phyloP scores from a whole-genome alignment of 2,329 filamentous ascomycete species.

The Cladorrhinum sp. region DNA sequence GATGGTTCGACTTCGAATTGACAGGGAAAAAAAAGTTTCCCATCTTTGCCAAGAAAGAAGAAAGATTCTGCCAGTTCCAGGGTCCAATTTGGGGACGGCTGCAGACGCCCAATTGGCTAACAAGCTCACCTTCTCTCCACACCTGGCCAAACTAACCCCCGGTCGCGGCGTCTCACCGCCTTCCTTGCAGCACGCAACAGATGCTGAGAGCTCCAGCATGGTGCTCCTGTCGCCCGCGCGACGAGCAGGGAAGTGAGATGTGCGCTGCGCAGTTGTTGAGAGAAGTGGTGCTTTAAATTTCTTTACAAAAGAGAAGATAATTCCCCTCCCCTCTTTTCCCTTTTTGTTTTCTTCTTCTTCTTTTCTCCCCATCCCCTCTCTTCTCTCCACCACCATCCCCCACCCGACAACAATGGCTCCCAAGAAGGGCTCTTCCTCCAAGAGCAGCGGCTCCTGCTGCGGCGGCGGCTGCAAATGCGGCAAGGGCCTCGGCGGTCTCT shows the following conservation, averaged over 20 bases:
- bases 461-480: slow-evolving; percentile 13
- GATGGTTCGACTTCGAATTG: slow-evolving; percentile 16
- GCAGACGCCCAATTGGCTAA: neutral
- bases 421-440: slow-evolving; percentile 14
- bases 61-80: slow-evolving; percentile 14
- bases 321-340: neutral
- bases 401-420: slow-evolving; percentile 21
- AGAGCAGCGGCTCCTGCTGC: slow-evolving; percentile 13
- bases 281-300: slow-evolving; percentile 1
- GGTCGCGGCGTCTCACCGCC: slow-evolving; percentile 10
- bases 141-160: neutral
- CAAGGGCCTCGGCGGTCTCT: slow-evolving; percentile 34
- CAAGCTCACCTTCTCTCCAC: neutral
- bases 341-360: slow-evolving; percentile 3
- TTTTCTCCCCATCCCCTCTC: too few relatives aligned
- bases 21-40: slow-evolving; percentile 9
- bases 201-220: neutral
- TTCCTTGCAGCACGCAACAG: neutral
- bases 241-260: neutral
- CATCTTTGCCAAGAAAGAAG: slow-evolving; percentile 3
- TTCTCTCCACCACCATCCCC: neutral
- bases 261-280: neutral
- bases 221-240: neutral
- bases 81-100: neutral
- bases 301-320: neutral